These are phyloP conservation scores for Canavalia gladiata DNA, from an alignment of 306 rosid genomes.

Conservation along the genomic window DNA sequence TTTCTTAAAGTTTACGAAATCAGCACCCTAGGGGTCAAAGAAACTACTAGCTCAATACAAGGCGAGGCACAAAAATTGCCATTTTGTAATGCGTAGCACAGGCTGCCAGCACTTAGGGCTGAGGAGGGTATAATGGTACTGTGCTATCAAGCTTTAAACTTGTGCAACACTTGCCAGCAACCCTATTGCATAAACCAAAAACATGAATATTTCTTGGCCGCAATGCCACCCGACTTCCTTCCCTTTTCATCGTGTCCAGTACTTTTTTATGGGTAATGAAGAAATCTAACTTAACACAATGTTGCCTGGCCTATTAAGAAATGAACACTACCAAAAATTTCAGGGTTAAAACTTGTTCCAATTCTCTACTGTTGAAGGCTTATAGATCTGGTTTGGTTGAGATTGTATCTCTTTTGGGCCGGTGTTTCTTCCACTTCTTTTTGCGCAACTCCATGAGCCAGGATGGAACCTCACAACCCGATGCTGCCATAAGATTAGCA, in stretches of 20 bases:
- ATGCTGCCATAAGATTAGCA: constrained; percentile 82
- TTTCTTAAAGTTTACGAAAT: not conserved
- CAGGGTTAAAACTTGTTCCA: constrained; percentile 9
- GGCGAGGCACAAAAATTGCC: constrained; percentile 12
- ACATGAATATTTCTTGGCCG: constrained; percentile 8
- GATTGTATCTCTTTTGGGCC: constrained; percentile 83
- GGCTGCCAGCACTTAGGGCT: not conserved
- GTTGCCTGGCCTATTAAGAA: constrained; percentile 12
- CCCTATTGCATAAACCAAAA: not conserved
- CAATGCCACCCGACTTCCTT: not conserved
- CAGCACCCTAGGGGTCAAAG: not conserved
- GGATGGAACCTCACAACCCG: constrained; percentile 94
- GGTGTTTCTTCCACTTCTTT: constrained; percentile 92
- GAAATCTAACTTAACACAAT: not conserved
- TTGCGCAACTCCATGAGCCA: constrained; percentile 73
- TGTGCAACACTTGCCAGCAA: not conserved
- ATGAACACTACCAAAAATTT: not conserved
- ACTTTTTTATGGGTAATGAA: not conserved
- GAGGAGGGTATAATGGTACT: not conserved
- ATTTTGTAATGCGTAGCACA: not conserved
- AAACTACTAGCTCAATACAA: constrained; percentile 3
- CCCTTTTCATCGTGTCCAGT: not conserved
- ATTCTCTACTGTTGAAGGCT: constrained; percentile 42
- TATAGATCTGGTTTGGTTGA: constrained; percentile 65
- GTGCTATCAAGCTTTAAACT: constrained; percentile 2